Conservation (phyloP, 495 filamentous ascomycete genomes). For the Penicillium goetzii region DNA sequence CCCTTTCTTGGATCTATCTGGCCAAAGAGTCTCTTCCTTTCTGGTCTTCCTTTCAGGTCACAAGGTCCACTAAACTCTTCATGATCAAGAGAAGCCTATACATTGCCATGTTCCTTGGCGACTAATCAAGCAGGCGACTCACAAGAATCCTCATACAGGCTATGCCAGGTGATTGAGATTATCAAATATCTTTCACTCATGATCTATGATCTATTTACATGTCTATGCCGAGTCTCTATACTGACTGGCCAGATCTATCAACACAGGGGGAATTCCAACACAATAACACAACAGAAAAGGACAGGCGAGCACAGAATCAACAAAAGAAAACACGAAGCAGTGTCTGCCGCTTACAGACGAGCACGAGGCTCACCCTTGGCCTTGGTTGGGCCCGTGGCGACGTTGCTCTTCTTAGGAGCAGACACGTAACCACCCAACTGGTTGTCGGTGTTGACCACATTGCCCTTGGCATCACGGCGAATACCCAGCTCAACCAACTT, state of each 20-base stretch:
- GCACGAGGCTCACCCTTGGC: slow-evolving; percentile 31
- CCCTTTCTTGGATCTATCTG: background rate
- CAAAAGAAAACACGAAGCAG: slow-evolving; percentile 14
- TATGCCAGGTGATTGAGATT: background rate
- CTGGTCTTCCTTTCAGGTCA: background rate
- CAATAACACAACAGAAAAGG: slow-evolving; percentile 10
- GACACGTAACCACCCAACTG: slow-evolving; percentile 57
- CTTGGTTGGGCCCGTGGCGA: slow-evolving; percentile 45
- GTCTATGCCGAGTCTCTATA: slow-evolving; percentile 10
- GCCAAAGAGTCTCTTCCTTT: background rate
- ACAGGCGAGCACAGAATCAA: background rate
- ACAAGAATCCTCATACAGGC: background rate
- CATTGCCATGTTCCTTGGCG: background rate
- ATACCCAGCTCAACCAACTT: slow-evolving; percentile 66
- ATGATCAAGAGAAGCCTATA: background rate
- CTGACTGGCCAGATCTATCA: slow-evolving; percentile 24
- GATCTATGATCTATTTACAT: slow-evolving; percentile 38
- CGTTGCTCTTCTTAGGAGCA: slow-evolving; percentile 61
- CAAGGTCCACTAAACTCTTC: background rate
- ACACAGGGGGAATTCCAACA: slow-evolving; percentile 29
- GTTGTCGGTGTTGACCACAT: slow-evolving; percentile 57
- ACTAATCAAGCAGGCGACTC: background rate
- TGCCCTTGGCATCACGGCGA: slow-evolving; percentile 53
- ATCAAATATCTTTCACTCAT: slow-evolving; percentile 26
- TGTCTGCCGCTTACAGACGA: slow-evolving; percentile 29